phyloP scores from a whole-genome alignment of 208 protist species.

The Leishmania amazonensis region DNA sequence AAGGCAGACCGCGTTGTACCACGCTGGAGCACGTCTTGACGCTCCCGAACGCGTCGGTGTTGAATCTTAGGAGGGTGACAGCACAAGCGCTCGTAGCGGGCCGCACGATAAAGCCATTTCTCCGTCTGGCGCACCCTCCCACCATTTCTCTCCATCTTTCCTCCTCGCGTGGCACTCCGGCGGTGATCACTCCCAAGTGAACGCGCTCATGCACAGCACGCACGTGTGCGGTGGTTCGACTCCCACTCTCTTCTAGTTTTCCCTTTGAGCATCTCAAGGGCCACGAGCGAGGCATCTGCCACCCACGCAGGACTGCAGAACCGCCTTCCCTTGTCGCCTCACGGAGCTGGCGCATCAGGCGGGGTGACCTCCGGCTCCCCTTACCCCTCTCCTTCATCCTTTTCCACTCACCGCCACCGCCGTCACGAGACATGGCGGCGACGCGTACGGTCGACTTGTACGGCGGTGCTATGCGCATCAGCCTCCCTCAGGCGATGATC shows the following conservation, averaged over 20 bases:
- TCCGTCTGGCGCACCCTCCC: neutral
- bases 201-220: neutral
- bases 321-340: neutral
- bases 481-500: conserved; percentile 32
- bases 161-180: neutral
- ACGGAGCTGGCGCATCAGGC: neutral
- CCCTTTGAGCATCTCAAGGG: neutral
- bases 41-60: neutral
- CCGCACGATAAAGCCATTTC: neutral
- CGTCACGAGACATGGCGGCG: neutral
- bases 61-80: neutral
- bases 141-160: neutral
- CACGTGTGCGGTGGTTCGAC: neutral
- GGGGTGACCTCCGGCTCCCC: neutral
- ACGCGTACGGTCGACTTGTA: conserved; percentile 46
- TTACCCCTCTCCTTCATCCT: neutral
- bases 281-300: neutral
- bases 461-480: conserved; percentile 69
- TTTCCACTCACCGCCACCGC: neutral
- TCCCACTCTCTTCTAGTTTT: neutral
- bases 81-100: neutral
- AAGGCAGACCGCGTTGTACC: neutral
- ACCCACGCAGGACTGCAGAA: neutral
- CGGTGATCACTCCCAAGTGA: neutral
- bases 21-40: neutral